phyloP scores from a whole-genome alignment of 345 rosid genomes.

The Citrus trifoliata region DNA sequence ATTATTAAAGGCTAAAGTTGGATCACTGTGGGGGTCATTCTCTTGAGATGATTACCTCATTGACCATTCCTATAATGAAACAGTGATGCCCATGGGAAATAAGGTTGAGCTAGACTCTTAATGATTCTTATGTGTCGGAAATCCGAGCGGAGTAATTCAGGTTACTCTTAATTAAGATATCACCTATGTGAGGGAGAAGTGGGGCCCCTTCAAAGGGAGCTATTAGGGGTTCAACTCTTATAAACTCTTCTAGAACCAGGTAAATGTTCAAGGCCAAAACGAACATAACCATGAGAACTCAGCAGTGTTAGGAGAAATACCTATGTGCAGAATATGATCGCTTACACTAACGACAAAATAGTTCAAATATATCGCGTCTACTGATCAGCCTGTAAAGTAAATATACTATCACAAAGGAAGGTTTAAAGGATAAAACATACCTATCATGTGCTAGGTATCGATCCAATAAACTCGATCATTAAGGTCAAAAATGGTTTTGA shows the following conservation, averaged over 20 bases:
- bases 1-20: not conserved
- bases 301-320: not conserved
- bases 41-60: not conserved
- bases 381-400: too few species aligned
- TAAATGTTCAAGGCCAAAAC: not conserved
- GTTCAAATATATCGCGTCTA: too few species aligned
- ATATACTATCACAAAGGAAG: too few species aligned
- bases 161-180: not conserved
- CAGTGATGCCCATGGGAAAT: not conserved
- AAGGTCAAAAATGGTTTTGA: too few species aligned
- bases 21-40: not conserved
- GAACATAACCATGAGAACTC: not conserved
- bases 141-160: not conserved
- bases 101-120: not conserved
- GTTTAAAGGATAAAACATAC: too few species aligned
- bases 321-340: rapidly evolving
- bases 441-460: too few species aligned
- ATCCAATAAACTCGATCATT: too few species aligned
- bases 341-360: too few species aligned
- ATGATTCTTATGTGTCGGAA: not conserved
- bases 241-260: not conserved
- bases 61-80: not conserved
- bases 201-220: not conserved
- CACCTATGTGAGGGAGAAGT: not conserved
- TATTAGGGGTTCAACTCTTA: not conserved